Evolutionary conservation across 1,284 basidiomycete genomes (phyloP), one percentile per base, ranked within the genome.

Genomic region (Ganoderma leucocontextum): DNA sequence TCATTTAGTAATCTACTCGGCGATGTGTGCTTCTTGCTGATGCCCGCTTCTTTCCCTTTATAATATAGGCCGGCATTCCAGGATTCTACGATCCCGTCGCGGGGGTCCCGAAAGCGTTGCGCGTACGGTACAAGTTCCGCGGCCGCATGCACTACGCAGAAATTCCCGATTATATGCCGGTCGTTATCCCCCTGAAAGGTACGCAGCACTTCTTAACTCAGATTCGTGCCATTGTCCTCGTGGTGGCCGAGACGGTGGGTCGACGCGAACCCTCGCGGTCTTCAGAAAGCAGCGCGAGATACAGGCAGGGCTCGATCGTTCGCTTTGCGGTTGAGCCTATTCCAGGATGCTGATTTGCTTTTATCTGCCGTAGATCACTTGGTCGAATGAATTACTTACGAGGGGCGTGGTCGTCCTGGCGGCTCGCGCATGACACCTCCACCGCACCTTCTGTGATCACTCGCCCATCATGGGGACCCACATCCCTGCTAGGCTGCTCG

Each of bases 101-200:
- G 44, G 87, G 87, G 47, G 83, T 87, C 66, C 80, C 84, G 64
- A 95, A 95, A 82, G 82, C 84, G 33, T 81, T 97, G 62, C 82
- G 87, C 38, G 84, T 97, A 59, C 86, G 89, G 55, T 97, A 97
- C 80, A 81, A 86, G 59, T 98, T 97, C 85, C 86, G 88, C 70
- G 90, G 89, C 52, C 84, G 85, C 69, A 74, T 85, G 80, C 95
- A 97, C 78, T 91, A 93, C 78, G 90, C 90, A 70, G 89, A 90
- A 73, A 88, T 95, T 69, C 88, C 87, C 73, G 95, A 97, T 80
- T 82, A 84, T 76, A 80, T 85, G 53, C 85, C 90, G 38, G 84
- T 95, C 33, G 89, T 94, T 35, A 83, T 95, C 64, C 96, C 95
- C 59, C 83, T 96, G 76, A 83, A 89, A 85, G 91, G 91, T 90